A percentile compares a stretch with the other conserved stretches of the same genome.
Evolutionary conservation across 805 yeast genomes (phyloP).

Genomic region (Lipomyces orientalis): DNA sequence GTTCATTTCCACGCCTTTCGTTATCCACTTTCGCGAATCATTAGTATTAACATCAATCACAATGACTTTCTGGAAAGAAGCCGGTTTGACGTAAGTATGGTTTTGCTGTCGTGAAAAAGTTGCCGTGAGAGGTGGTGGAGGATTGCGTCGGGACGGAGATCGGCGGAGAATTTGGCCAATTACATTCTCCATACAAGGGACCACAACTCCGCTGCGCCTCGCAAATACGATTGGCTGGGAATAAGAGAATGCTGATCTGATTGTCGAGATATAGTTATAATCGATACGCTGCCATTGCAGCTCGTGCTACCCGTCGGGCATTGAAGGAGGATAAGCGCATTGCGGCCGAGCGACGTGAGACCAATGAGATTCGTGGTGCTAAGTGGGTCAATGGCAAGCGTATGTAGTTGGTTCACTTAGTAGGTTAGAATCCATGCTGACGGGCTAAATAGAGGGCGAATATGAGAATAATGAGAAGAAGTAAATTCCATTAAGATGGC

Average conservation of each 20-base stretch:
- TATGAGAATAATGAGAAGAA: conserved; percentile 11
- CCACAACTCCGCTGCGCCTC: background rate
- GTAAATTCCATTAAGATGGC: background rate
- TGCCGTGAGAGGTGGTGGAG: conserved; percentile 9
- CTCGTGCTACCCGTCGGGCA: conserved; percentile 84
- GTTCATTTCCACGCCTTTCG: background rate
- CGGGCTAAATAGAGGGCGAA: conserved; percentile 12
- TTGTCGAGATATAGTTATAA: conserved; percentile 58
- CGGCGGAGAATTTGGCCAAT: conserved; percentile 4
- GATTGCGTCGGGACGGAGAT: conserved; percentile 6
- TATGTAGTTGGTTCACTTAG: conserved; percentile 13
- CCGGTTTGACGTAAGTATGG: conserved; percentile 45
- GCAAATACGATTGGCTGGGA: background rate
- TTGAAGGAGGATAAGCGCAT: conserved; percentile 85
- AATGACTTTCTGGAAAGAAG: conserved; percentile 49
- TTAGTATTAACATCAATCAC: background rate
- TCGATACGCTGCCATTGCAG: conserved; percentile 89
- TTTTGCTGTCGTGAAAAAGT: background rate
- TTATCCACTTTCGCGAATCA: background rate
- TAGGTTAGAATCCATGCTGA: conserved; percentile 1
- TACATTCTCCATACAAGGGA: background rate
- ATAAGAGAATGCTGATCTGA: conserved; percentile 4
- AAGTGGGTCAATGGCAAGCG: conserved; percentile 69
- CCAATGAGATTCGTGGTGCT: conserved; percentile 74
- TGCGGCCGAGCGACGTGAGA: conserved; percentile 69